Evolutionary conservation across 1,284 basidiomycete species (phyloP).

Genomic region (Fomitopsis palustris): DNA sequence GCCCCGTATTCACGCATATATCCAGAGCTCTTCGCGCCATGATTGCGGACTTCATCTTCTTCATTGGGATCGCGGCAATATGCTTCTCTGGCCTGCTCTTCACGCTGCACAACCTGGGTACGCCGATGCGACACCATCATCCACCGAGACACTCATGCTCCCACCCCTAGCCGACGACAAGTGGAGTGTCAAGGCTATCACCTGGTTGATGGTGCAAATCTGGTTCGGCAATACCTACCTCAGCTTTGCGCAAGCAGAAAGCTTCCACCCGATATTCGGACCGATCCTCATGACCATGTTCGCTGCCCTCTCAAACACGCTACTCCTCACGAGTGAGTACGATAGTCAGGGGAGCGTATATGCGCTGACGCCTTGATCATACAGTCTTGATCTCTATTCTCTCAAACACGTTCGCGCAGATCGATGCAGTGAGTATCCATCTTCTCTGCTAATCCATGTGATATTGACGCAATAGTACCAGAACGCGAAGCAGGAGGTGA

Average conservation of each 20-base stretch:
- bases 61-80: constrained; percentile 78
- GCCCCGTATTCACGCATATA: constrained; percentile 7
- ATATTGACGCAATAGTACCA: constrained; percentile 24
- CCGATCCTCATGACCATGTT: constrained; percentile 85
- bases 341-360: background rate
- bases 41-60: constrained; percentile 79
- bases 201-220: constrained; percentile 80
- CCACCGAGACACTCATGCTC: background rate
- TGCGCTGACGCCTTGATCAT: constrained; percentile 7
- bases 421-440: constrained; percentile 59
- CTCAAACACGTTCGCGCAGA: constrained; percentile 79
- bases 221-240: constrained; percentile 82
- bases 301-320: constrained; percentile 77
- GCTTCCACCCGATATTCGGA: constrained; percentile 82
- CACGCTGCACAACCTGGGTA: constrained; percentile 77
- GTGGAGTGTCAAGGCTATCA: constrained; percentile 70
- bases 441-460: background rate
- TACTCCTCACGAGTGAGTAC: constrained; percentile 71
- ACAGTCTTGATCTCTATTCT: constrained; percentile 82
- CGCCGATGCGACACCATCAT: constrained; percentile 4
- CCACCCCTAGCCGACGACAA: constrained; percentile 36
- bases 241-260: constrained; percentile 64
- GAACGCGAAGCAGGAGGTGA: constrained; percentile 81
- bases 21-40: constrained; percentile 69
- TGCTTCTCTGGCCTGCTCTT: constrained; percentile 87